phyloP scores from a whole-genome alignment of 1,284 basidiomycete genomes.

The Cutaneotrichosporon dermatis region DNA sequence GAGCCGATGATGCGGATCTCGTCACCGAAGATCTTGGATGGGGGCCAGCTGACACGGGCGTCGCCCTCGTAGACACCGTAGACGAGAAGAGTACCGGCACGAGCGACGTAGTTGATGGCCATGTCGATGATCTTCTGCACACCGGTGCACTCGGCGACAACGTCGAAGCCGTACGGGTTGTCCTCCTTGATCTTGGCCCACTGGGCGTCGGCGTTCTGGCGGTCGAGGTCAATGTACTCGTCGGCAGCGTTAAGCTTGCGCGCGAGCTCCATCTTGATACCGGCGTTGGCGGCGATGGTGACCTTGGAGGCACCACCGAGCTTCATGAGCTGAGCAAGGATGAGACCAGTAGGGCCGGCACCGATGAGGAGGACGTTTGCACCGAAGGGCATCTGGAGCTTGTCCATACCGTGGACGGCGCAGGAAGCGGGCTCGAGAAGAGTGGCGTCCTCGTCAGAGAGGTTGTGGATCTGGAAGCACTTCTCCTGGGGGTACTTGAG shows the following conservation, averaged over 20 bases:
- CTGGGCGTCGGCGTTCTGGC: constrained; percentile 67
- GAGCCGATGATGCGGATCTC: constrained; percentile 82
- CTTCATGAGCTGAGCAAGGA: constrained; percentile 78
- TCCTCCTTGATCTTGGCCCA: constrained; percentile 72
- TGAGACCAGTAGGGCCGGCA: constrained; percentile 65
- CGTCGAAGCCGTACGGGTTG: constrained; percentile 79
- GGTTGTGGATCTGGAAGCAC: constrained; percentile 75
- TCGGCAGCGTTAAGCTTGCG: constrained; percentile 69
- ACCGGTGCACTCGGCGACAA: constrained; percentile 83
- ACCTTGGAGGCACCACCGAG: constrained; percentile 71
- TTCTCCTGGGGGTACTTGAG: constrained; percentile 65
- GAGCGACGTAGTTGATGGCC: constrained; percentile 74
- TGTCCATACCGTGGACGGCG: constrained; percentile 82
- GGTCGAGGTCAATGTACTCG: constrained; percentile 76
- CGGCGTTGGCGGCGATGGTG: constrained; percentile 75
- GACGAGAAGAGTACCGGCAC: constrained; percentile 50
- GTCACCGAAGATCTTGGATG: constrained; percentile 76
- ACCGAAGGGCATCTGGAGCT: constrained; percentile 69
- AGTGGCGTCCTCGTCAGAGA: constrained; percentile 80
- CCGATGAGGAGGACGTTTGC: constrained; percentile 68
- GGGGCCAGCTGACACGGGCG: constrained; percentile 74
- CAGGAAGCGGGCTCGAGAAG: constrained; percentile 83
- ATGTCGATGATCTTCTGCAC: constrained; percentile 73
- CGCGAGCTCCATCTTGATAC: constrained; percentile 81
- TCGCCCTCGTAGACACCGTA: constrained; percentile 65